phyloP scores from a whole-genome alignment of 2,329 filamentous ascomycete genomes.

The Penicillium concentricum region DNA sequence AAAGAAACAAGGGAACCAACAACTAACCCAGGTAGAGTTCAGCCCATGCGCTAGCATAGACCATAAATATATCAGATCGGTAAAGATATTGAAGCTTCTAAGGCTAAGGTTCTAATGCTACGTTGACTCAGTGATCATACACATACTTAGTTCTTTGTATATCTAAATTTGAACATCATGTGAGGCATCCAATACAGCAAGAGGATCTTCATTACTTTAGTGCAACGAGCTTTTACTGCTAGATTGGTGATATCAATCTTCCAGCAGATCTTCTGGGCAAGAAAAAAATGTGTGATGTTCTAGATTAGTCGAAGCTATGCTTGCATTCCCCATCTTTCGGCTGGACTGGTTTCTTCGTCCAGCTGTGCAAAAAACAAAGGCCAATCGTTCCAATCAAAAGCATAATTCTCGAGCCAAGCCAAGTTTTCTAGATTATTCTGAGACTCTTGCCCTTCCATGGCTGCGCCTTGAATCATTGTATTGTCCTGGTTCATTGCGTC shows the following conservation, averaged over 20 bases:
- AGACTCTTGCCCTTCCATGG: neutral
- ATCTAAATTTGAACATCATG: no score
- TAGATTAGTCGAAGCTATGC: neutral
- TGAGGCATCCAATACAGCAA: no score
- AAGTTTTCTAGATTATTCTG: neutral
- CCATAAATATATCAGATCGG: no score
- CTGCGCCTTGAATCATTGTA: neutral
- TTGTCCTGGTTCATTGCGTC: neutral
- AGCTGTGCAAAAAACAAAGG: conserved; percentile 14
- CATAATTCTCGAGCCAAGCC: conserved; percentile 4
- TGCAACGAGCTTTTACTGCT: neutral
- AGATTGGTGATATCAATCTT: neutral
- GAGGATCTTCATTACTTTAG: no score
- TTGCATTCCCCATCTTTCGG: neutral
- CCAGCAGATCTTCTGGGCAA: neutral
- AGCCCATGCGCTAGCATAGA: no score
- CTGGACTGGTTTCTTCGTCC: neutral
- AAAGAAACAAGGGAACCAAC: no score
- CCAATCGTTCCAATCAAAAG: conserved; percentile 16
- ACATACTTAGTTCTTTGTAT: no score
- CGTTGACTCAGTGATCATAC: no score
- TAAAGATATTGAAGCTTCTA: no score
- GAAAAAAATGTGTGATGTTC: neutral
- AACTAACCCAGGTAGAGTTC: no score
- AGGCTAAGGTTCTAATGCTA: no score